phyloP scores from a whole-genome alignment of 2,329 filamentous ascomycete genomes.

The Pseudogymnoascus sp. region DNA sequence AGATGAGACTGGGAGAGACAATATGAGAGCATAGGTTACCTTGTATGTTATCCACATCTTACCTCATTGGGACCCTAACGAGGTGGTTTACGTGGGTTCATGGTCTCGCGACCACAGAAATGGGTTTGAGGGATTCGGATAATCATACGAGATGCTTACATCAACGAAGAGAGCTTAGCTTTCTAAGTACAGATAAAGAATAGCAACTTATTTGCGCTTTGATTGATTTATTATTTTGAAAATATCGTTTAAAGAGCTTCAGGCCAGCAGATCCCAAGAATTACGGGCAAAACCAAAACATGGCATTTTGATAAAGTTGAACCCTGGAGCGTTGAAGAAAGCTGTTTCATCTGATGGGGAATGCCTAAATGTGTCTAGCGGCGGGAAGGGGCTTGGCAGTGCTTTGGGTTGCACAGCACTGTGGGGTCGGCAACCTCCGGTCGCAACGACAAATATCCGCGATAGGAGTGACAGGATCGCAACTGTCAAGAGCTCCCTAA shows the following conservation, averaged over 20 bases:
- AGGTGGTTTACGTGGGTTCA: background rate
- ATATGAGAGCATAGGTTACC: background rate
- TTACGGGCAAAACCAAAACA: background rate
- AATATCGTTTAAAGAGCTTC: background rate
- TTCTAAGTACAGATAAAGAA: background rate
- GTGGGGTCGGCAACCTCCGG: slow-evolving; percentile 5
- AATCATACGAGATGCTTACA: slow-evolving; percentile 4
- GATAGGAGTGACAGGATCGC: slow-evolving; percentile 8
- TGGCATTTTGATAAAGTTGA: slow-evolving; percentile 3
- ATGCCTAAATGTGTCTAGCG: slow-evolving; percentile 2
- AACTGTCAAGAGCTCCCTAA: background rate
- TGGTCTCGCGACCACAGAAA: background rate
- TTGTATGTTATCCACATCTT: background rate
- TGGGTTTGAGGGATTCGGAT: background rate
- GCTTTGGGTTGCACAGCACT: background rate
- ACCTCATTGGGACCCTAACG: background rate
- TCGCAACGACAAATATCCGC: slow-evolving; percentile 7
- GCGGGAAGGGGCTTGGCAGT: slow-evolving; percentile 3
- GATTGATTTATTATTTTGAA: background rate
- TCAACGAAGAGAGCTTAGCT: background rate
- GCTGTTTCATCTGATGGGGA: slow-evolving; percentile 6
- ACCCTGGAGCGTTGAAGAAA: background rate
- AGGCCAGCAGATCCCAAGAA: background rate
- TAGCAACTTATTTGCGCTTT: background rate
- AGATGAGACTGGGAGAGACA: background rate